These are phyloP conservation scores for Suhomyces yuchorum DNA, from an alignment of 1,139 yeast genomes.

Conservation along the genomic window DNA sequence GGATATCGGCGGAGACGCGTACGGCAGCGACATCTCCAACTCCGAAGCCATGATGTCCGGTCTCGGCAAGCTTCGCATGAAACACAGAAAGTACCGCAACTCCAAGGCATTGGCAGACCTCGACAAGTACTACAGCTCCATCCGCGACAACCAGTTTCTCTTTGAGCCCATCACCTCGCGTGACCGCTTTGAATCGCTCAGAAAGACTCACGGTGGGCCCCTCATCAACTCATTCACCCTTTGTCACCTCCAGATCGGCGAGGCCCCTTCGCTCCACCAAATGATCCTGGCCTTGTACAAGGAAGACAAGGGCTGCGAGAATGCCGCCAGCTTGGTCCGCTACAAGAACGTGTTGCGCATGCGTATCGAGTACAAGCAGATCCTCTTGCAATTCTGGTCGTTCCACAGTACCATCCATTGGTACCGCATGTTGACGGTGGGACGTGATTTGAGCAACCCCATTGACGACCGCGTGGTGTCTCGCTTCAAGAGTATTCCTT, in stretches of 20 bases:
- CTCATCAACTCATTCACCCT: slow-evolving; percentile 35
- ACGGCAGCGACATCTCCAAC: slow-evolving; percentile 19
- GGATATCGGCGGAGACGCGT: slow-evolving; percentile 27
- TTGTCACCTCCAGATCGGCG: slow-evolving; percentile 36
- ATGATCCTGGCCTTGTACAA: slow-evolving; percentile 32
- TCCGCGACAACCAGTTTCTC: slow-evolving; percentile 35
- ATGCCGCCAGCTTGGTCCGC: slow-evolving; percentile 29
- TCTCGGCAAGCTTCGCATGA: slow-evolving; percentile 22
- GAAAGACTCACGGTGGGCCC: slow-evolving; percentile 26
- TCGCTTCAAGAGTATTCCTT: slow-evolving; percentile 38
- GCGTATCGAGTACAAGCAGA: slow-evolving; percentile 44
- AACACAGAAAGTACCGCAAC: slow-evolving; percentile 19
- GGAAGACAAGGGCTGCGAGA: slow-evolving; percentile 24
- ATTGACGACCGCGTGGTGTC: slow-evolving; percentile 35
- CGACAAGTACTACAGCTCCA: slow-evolving; percentile 22
- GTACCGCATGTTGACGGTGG: slow-evolving; percentile 39
- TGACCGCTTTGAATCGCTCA: slow-evolving; percentile 21
- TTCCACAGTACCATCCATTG: slow-evolving; percentile 44
- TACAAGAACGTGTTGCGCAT: slow-evolving; percentile 42
- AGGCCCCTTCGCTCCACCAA: slow-evolving; percentile 40
- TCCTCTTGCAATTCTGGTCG: slow-evolving; percentile 47
- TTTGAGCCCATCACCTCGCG: slow-evolving; percentile 38
- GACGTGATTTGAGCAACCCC: slow-evolving; percentile 39
- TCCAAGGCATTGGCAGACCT: slow-evolving; percentile 19
- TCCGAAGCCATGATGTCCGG: slow-evolving; percentile 18